Percentiles rank a stretch among this genome's conserved stretches.
Evolutionary conservation across 306 rosid genomes (phyloP).

Genomic region (Urtica urens): DNA sequence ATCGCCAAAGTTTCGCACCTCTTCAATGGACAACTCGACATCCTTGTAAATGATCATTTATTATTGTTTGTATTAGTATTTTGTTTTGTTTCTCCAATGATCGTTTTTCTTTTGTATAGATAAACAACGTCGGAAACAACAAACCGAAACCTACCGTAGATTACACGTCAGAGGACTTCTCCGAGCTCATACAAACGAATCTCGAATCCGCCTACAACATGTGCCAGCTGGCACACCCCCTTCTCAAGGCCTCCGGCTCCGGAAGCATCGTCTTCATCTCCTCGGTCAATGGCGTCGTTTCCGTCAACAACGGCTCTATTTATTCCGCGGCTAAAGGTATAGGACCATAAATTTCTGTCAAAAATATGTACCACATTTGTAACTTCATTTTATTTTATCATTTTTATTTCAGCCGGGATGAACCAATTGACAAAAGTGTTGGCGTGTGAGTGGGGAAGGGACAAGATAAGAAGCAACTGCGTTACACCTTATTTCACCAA

Average conservation of each 20-base stretch:
- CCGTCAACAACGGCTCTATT: conserved; percentile 3
- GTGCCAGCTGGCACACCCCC: conserved; percentile 41
- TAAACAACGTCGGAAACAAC: conserved; percentile 28
- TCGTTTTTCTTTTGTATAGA: conserved; percentile 8
- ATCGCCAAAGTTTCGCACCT: conserved; percentile 3
- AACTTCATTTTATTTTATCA: background rate
- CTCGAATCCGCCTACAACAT: conserved; percentile 29
- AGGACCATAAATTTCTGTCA: no score
- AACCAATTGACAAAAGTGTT: conserved; percentile 35
- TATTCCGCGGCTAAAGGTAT: conserved; percentile 38
- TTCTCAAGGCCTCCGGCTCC: conserved; percentile 31
- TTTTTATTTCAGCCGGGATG: conserved; percentile 34
- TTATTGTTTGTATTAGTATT: background rate
- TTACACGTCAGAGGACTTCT: conserved; percentile 22
- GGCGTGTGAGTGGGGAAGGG: conserved; percentile 60
- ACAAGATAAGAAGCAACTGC: conserved; percentile 44
- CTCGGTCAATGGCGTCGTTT: conserved; percentile 18
- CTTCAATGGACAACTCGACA: conserved; percentile 20
- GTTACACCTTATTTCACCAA: conserved; percentile 35
- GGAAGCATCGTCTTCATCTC: conserved; percentile 30
- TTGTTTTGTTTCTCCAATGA: background rate
- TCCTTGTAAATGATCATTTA: conserved; percentile 12
- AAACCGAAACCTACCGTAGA: conserved; percentile 4
- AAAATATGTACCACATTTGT: background rate
- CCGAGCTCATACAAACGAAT: conserved; percentile 21